Base-by-base conservation (phyloP, 1,139 yeast species). In the Debaryomycetaceae sp. region DNA sequence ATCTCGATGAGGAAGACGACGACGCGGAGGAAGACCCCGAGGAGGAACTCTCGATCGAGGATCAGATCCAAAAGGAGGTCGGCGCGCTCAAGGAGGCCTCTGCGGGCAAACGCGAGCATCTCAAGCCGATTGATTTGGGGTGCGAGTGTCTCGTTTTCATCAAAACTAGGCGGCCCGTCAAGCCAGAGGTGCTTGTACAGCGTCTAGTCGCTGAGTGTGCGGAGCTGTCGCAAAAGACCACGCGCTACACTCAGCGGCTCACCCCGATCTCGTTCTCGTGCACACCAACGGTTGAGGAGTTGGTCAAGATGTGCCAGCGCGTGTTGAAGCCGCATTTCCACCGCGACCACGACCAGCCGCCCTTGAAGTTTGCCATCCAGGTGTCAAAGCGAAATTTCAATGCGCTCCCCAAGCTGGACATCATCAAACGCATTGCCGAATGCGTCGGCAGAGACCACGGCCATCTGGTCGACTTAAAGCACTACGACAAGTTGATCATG, bases 71-170 rank as follows among this genome's bases (percentile, higher is more conserved):
- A 37, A 69, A 63, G 31, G 96, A 88, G 47, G 56, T 89, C 11
- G 72, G 64, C 17, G 82, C 69, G 13, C 44, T 85, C 46, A 74
- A 78, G 54, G 53, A 56, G 16, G 37, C 48, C 21, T 58, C 58
- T 35, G 50, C 53, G 31, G 56, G 65, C 17, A 63, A 66, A 43
- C 65, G 67, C 34, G 72, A 70, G 18, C 55, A 77, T 10, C 61
- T 88, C 27, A 65, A 69, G 26, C 80, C 84, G 16, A 68, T 86
- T 23, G 83, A 80, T 11, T 54, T 88, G 28, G 83, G 79, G 16
- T 82, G 93, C 49, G 96, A 86, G 52, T 91, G 98, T 57, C 68
- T 82, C 28, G 71, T 88, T 2, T 91, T 91, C 52, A 75, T 88
- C 44, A 83, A 93, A 46, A 75, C 89, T 1, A 73, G 83, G 44